Evolutionary conservation across 495 filamentous ascomycete genomes (phyloP), one percentile per base, ranked within the genome.

Genomic region (Podospora comata): DNA sequence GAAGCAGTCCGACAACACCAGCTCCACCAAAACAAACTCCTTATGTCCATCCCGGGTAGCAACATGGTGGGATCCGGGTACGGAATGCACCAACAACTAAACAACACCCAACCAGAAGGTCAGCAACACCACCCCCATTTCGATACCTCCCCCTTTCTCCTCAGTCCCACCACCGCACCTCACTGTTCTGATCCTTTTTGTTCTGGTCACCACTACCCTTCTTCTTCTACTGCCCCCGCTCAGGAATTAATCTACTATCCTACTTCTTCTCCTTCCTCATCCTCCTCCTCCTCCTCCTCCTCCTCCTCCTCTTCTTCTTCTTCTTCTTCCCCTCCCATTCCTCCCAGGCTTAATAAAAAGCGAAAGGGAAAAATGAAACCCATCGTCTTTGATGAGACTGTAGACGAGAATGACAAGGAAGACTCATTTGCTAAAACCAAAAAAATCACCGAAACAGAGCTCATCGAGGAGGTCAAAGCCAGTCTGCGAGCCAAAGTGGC

Each of bases 401-500:
- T 60, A 65, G 68, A 66, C 44, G 13, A 58, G 5, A 26, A 58
- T 58, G 55, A 58, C 7, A 13, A 58, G 3, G 18, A 58, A 23
- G 55, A 58, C 55, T 5, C n/a, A 23, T 20, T 20, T 58, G n/a
- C 55, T 26, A 58, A 58, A 19, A 20, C n/a, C 6, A 58, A 26
- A 23, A 19, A 26, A 19, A 20, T 48, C 13, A 48, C 67, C 48
- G 61, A 59, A 64, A 30, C 70, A 91, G 92, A 94, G 77, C 82
- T 94, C 4, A 78, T 92, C n/a, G 85, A 87, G 65, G 85, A 88
- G 2, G 84, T 94, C 64, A 85, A 87, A 68, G 85, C 88, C n/a
- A 92, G 88, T 73, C 81, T 95, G 60, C 83, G 85, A 72, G 84
- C 85, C 34, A 91, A 93, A 70, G 89, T 89, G 15, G 87, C 88